Conservation (phyloP, 345 rosid genomes). For the Sonneratia caseolaris region DNA sequence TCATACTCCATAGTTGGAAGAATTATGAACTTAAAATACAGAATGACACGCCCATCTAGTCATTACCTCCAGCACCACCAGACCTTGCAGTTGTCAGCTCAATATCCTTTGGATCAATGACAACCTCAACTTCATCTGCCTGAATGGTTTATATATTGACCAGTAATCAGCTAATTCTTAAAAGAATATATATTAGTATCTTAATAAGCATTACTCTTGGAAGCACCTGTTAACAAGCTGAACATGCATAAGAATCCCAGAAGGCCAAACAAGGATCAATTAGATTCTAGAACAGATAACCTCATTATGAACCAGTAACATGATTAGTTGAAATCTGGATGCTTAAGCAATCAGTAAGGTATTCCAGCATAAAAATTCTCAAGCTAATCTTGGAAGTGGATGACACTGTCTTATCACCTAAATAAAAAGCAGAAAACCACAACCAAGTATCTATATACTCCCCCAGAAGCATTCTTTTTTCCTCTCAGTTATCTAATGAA, state of each 20-base stretch:
- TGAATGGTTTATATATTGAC: slow-evolving; percentile 12
- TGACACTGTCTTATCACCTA: not conserved
- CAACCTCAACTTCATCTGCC: slow-evolving; percentile 97
- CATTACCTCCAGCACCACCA: slow-evolving; percentile 95
- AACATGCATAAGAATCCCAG: not conserved
- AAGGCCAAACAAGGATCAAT: not conserved
- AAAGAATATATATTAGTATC: not conserved
- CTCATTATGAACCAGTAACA: not conserved
- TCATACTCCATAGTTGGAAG: not conserved
- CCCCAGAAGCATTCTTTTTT: not conserved
- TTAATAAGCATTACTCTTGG: not conserved
- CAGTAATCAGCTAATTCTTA: not conserved
- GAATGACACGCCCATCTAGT: slow-evolving; percentile 4
- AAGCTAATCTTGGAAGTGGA: not conserved
- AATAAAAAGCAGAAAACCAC: not conserved
- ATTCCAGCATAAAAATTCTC: not conserved
- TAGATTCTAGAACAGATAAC: not conserved
- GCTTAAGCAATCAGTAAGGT: not conserved
- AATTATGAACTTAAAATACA: not conserved
- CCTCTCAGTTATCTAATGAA: no score
- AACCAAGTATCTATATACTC: not conserved
- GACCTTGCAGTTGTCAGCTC: slow-evolving; percentile 94
- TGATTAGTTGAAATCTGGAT: not conserved
- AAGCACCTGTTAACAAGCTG: not conserved
- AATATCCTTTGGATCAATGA: slow-evolving; percentile 86